Evolutionary conservation across 2,329 filamentous ascomycete species (phyloP).

Genomic region (Fonsecaea pugnacius): DNA sequence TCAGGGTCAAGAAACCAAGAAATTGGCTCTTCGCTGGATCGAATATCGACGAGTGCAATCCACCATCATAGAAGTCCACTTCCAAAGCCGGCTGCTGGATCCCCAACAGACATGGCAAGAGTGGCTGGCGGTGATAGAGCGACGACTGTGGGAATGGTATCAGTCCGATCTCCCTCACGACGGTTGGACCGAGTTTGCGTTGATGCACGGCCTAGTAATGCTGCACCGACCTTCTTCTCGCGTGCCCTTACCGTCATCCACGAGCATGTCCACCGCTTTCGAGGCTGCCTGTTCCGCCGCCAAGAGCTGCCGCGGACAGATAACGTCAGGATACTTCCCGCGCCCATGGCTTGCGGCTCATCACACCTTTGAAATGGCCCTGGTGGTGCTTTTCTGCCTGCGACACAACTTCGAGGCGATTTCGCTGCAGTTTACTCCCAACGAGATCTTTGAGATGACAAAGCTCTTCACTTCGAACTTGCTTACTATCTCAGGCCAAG

Average conservation of each 20-base stretch:
- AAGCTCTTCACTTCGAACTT: constrained; percentile 39
- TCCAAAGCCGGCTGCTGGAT: constrained; percentile 23
- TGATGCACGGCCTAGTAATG: constrained; percentile 17
- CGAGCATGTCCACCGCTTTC: constrained; percentile 27
- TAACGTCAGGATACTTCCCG: constrained; percentile 24
- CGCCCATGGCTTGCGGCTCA: constrained; percentile 29
- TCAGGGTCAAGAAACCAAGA: constrained; percentile 2
- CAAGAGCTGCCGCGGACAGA: constrained; percentile 17
- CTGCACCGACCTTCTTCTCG: constrained; percentile 30
- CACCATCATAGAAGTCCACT: constrained; percentile 30
- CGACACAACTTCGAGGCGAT: constrained; percentile 37
- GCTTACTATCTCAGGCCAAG: constrained; percentile 36
- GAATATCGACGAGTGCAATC: constrained; percentile 27
- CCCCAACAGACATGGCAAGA: constrained; percentile 23
- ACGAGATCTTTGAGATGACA: constrained; percentile 37
- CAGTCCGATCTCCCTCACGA: constrained; percentile 12
- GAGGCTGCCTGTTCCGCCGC: constrained; percentile 23
- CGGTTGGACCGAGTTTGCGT: constrained; percentile 15
- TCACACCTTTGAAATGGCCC: constrained; percentile 29
- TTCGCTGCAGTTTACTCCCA: constrained; percentile 23
- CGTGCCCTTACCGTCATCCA: constrained; percentile 16
- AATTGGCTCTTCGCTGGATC: constrained; percentile 18
- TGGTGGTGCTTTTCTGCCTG: constrained; percentile 38
- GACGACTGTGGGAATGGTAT: constrained; percentile 20
- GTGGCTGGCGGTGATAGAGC: constrained; percentile 27